Conservation (phyloP, 768 basidiomycete genomes). For the Podaxis sp. region DNA sequence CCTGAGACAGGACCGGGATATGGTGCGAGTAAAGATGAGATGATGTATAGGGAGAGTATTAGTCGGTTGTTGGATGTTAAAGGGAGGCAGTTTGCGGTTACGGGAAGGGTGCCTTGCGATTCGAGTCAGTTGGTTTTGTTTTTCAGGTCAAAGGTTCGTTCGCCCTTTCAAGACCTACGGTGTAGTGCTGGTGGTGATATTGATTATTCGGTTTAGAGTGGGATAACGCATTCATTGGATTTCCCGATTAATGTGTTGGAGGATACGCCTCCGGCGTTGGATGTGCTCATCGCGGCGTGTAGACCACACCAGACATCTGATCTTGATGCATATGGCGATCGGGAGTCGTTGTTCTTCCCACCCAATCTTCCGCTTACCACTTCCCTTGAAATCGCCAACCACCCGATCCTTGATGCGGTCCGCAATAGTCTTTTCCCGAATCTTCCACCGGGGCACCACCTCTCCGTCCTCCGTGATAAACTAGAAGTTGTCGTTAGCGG, state of each 20-base stretch:
- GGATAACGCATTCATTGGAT: constrained; percentile 76
- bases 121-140: constrained; percentile 66
- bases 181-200: not conserved
- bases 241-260: constrained; percentile 80
- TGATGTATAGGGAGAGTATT: constrained; percentile 53
- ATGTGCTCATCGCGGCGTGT: constrained; percentile 75
- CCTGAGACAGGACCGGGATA: constrained; percentile 24
- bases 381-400: constrained; percentile 77
- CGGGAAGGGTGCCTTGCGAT: constrained; percentile 70
- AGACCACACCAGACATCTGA: constrained; percentile 59
- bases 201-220: constrained; percentile 45
- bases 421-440: constrained; percentile 70
- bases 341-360: constrained; percentile 72
- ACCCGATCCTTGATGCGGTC: constrained; percentile 78
- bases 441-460: constrained; percentile 65
- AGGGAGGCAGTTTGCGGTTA: constrained; percentile 59
- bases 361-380: constrained; percentile 68
- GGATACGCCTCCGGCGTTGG: constrained; percentile 72
- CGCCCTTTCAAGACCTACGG: not conserved
- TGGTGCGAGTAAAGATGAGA: constrained; percentile 44
- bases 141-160: constrained; percentile 72
- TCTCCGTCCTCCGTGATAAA: constrained; percentile 65
- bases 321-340: constrained; percentile 51
- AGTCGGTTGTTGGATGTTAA: constrained; percentile 56
- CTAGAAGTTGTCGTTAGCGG: constrained; percentile 68